These are phyloP conservation scores for Gossypium armourianum DNA, from an alignment of 441 rosid genomes.

Conservation along the genomic window DNA sequence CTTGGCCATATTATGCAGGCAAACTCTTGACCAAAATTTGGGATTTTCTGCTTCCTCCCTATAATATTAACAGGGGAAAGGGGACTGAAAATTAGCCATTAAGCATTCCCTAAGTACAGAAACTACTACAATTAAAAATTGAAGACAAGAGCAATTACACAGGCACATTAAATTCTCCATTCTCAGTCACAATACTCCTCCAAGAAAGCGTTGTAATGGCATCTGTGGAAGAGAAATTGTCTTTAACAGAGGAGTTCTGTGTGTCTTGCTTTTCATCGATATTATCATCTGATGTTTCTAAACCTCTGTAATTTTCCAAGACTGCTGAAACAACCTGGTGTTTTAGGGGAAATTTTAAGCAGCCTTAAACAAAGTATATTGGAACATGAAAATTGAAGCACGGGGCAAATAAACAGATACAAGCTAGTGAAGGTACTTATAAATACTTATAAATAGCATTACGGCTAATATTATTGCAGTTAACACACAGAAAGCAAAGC, in stretches of 20 bases:
- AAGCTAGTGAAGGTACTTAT: neutral
- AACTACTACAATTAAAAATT: neutral
- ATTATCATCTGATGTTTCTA: constrained; percentile 20
- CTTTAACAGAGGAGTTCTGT: constrained; percentile 28
- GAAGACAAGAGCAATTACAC: constrained; percentile 34
- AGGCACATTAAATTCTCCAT: constrained; percentile 50
- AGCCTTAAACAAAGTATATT: neutral
- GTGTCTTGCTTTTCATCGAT: constrained; percentile 25
- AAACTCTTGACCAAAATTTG: constrained; percentile 53
- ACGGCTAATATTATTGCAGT: neutral
- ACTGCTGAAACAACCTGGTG: constrained; percentile 51
- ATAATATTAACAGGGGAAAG: constrained; percentile 10
- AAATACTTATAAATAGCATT: neutral
- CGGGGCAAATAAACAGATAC: neutral
- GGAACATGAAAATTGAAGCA: neutral
- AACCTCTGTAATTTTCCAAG: constrained; percentile 47
- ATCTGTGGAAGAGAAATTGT: constrained; percentile 31
- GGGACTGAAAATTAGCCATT: neutral
- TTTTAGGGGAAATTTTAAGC: constrained; percentile 1
- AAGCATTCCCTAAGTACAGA: constrained; percentile 12
- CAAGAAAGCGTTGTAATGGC: constrained; percentile 38
- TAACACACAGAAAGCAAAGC: neutral
- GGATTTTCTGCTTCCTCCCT: constrained; percentile 40
- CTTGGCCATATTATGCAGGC: constrained; percentile 45
- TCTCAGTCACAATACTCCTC: constrained; percentile 47